Evolutionary conservation across 139 green algal genomes (phyloP), one percentile per base, ranked within the genome.

Genomic region (Chlamydomonas incerta): DNA sequence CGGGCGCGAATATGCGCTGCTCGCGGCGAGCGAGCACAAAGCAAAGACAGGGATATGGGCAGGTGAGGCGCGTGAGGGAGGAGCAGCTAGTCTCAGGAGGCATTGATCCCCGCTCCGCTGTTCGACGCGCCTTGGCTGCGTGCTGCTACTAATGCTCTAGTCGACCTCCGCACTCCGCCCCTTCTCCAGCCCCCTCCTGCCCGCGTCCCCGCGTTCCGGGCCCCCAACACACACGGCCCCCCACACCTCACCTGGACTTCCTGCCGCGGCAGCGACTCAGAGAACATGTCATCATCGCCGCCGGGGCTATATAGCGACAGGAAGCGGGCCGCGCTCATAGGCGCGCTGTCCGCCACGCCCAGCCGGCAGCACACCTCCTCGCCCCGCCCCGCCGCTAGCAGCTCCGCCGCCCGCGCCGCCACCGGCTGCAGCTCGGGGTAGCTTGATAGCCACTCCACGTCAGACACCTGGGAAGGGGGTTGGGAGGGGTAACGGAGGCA

Each of bases 221-320:
- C n/a, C n/a, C n/a, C n/a, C n/a, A n/a, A 50, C 41, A 50, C n/a
- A n/a, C 50, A 47, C 15, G 11, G 10, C 65, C 18, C 10, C 18
- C n/a, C 67, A 26, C 57, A 11, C 6, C 73, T 31, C 55, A 89
- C 90, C 74, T 88, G 71, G 23, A 94, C 62, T 62, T 90, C 81
- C 1, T 80, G 77, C 20, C 90, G 77, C 6, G 66, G 83, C 35
- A 94, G 77, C 60, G 81, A 70, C 23, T 67, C 63, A 24, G 65
- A 89, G 77, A 96, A 96, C 88, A 95, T 95, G 74, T 96, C 92
- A 67, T 97, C 94, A 71, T 96, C 93, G 11, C 93, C 93, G 23
- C 81, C 80, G 20, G 33, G 46, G 0, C 70, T 62, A 8, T 82
- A 69, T 29, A 95, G 74, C 8, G 85, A 82, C 60, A 92, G 72